Evolutionary conservation across 2,329 filamentous ascomycete genomes (phyloP).

Genomic region (Venturia pyrina): DNA sequence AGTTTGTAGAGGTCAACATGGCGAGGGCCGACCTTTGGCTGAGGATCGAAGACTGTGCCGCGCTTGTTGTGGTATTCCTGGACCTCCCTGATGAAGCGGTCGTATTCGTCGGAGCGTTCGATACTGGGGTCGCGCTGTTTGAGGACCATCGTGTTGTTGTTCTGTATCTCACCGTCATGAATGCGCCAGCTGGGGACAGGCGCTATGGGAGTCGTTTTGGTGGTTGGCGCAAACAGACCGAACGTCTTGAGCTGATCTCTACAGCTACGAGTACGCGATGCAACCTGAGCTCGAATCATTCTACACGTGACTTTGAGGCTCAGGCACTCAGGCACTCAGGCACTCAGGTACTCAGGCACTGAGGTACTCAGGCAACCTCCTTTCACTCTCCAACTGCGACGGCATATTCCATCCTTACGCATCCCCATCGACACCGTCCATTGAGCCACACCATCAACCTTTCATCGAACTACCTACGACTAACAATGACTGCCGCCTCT

Average conservation of each 20-base stretch:
- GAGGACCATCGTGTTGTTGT: constrained; percentile 32
- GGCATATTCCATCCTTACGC: too few species aligned
- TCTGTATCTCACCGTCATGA: not conserved
- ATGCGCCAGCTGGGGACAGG: not conserved
- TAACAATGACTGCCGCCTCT: not conserved
- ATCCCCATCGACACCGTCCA: too few species aligned
- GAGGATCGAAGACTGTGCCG: constrained; percentile 63
- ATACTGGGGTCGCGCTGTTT: constrained; percentile 35
- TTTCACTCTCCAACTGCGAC: too few species aligned
- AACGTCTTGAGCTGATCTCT: not conserved
- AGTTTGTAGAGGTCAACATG: constrained; percentile 69
- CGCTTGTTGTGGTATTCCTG: constrained; percentile 66
- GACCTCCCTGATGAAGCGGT: constrained; percentile 66
- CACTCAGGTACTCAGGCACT: too few species aligned
- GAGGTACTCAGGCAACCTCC: too few species aligned
- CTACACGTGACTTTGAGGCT: too few species aligned
- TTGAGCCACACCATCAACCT: too few species aligned
- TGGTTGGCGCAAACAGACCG: not conserved
- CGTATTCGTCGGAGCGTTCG: constrained; percentile 53
- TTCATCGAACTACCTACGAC: not conserved
- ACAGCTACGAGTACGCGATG: too few species aligned
- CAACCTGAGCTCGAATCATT: too few species aligned
- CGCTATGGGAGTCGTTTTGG: not conserved
- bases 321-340: too few species aligned
- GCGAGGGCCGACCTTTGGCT: constrained; percentile 69